A percentile compares a stretch with the other conserved stretches of the same genome.
phyloP scores from a whole-genome alignment of 768 basidiomycete species.

The Cystofilobasidium bisporidii region DNA sequence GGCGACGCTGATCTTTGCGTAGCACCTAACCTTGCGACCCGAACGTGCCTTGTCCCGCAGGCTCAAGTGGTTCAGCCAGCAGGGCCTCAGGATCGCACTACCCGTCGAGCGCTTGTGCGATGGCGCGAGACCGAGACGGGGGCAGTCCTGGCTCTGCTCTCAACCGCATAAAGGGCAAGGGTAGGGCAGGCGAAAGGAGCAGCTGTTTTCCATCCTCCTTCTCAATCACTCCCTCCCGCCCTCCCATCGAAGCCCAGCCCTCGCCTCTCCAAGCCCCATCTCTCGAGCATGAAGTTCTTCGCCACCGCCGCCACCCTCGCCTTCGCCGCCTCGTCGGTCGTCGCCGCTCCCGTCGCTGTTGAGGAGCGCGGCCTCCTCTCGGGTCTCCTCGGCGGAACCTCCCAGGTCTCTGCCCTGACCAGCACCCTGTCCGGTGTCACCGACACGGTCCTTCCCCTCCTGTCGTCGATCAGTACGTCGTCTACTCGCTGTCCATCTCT shows the following conservation, averaged over 20 bases:
- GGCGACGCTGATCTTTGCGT: too few relatives aligned
- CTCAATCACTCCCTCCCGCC: background rate
- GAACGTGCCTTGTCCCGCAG: too few relatives aligned
- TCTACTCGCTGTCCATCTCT: too few relatives aligned
- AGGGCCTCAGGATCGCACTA: too few relatives aligned
- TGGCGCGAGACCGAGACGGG: too few relatives aligned
- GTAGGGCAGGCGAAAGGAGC: background rate
- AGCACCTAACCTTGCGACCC: too few relatives aligned
- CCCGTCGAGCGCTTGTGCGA: too few relatives aligned
- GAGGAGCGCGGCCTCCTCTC: slow-evolving; percentile 5
- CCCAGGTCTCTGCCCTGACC: background rate
- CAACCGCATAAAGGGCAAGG: background rate
- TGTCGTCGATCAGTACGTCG: background rate
- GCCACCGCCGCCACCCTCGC: slow-evolving; percentile 3
- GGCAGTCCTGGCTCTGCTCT: background rate
- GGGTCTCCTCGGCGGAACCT: slow-evolving; percentile 1
- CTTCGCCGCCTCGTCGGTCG: slow-evolving; percentile 5
- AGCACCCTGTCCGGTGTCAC: background rate
- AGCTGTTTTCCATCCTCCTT: background rate
- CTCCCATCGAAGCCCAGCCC: background rate
- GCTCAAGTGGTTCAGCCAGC: too few relatives aligned
- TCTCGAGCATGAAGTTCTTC: slow-evolving; percentile 6
- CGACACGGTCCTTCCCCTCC: background rate
- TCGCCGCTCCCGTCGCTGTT: background rate
- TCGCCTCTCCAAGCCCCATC: background rate